These are phyloP conservation scores for Rhodamnia argentea DNA, from an alignment of 345 rosid species.

Conservation along the genomic window DNA sequence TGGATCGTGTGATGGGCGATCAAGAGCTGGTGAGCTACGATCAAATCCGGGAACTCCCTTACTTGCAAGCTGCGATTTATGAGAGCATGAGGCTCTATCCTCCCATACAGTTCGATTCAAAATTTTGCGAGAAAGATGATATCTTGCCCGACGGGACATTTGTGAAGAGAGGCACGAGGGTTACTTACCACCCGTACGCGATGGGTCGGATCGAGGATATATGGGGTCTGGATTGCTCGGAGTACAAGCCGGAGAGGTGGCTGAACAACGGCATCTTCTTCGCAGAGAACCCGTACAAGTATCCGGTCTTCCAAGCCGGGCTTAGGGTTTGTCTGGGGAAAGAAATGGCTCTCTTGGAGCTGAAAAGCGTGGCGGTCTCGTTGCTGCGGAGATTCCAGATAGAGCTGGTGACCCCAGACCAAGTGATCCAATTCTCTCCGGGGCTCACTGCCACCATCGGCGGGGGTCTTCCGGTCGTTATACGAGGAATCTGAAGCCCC, in stretches of 20 bases:
- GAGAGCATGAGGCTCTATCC: conserved; percentile 53
- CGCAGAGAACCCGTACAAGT: conserved; percentile 44
- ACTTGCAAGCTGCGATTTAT: conserved; percentile 30
- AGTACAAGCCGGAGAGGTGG: conserved; percentile 79
- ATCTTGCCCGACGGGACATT: conserved; percentile 38
- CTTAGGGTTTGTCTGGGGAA: conserved; percentile 66
- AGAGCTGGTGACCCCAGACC: background rate
- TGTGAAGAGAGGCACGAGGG: conserved; percentile 53
- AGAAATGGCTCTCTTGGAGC: conserved; percentile 65
- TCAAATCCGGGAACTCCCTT: conserved; percentile 22
- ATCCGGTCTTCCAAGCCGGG: conserved; percentile 74
- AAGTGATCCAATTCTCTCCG: conserved; percentile 27
- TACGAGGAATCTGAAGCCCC: conserved; percentile 1
- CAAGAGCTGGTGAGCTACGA: conserved; percentile 20
- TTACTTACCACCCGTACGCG: conserved; percentile 70
- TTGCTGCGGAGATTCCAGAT: conserved; percentile 30
- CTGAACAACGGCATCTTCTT: conserved; percentile 29
- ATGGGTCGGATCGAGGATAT: conserved; percentile 63
- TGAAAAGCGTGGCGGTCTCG: conserved; percentile 45
- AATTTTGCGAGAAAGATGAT: conserved; percentile 32
- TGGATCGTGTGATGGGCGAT: conserved; percentile 19
- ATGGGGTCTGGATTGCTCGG: conserved; percentile 62
- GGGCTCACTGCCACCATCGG: conserved; percentile 46
- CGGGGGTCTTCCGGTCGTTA: conserved; percentile 36
- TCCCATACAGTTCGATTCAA: conserved; percentile 51